A percentile compares a stretch with the other conserved stretches of the same genome.
These are phyloP conservation scores for Colletotrichum chrysophilum DNA, from an alignment of 2,329 filamentous ascomycete species.

Conservation along the genomic window DNA sequence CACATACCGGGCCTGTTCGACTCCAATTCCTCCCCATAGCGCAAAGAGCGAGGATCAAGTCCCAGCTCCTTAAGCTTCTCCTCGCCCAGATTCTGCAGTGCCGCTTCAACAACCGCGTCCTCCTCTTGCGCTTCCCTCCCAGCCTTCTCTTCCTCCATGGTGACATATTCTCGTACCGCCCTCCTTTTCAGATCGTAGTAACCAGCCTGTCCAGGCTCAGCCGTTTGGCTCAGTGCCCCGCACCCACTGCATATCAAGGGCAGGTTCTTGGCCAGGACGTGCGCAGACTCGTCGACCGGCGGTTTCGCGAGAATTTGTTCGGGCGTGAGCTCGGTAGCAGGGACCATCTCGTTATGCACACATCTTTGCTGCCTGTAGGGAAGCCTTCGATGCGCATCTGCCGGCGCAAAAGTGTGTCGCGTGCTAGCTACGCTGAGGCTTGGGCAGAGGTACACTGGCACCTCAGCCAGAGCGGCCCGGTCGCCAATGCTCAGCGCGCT, in stretches of 20 bases:
- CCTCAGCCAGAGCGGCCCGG: slow-evolving; percentile 35
- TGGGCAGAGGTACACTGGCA: slow-evolving; percentile 56
- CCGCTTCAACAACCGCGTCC: slow-evolving; percentile 52
- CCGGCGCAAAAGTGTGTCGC: slow-evolving; percentile 23
- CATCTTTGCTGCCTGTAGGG: slow-evolving; percentile 25
- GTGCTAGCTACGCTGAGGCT: not conserved
- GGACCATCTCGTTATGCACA: slow-evolving; percentile 27
- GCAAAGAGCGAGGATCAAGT: slow-evolving; percentile 45
- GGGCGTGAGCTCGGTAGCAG: not conserved
- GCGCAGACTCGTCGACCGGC: not conserved
- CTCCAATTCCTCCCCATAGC: slow-evolving; percentile 32
- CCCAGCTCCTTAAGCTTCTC: slow-evolving; percentile 50
- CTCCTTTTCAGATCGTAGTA: slow-evolving; percentile 61
- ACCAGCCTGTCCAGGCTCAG: slow-evolving; percentile 54
- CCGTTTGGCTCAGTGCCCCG: slow-evolving; percentile 67
- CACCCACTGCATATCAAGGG: slow-evolving; percentile 68
- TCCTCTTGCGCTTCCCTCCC: slow-evolving; percentile 33
- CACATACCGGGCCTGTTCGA: slow-evolving; percentile 3
- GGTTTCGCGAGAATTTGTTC: not conserved
- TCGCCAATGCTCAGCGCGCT: slow-evolving; percentile 48
- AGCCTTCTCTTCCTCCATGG: slow-evolving; percentile 29
- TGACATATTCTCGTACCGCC: slow-evolving; percentile 54
- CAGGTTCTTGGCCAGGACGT: slow-evolving; percentile 33
- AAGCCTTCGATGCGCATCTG: slow-evolving; percentile 4
- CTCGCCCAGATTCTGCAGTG: slow-evolving; percentile 46